Percentiles rank a stretch among this genome's conserved stretches.
phyloP scores from a whole-genome alignment of 345 rosid genomes.

The Microcos paniculata region DNA sequence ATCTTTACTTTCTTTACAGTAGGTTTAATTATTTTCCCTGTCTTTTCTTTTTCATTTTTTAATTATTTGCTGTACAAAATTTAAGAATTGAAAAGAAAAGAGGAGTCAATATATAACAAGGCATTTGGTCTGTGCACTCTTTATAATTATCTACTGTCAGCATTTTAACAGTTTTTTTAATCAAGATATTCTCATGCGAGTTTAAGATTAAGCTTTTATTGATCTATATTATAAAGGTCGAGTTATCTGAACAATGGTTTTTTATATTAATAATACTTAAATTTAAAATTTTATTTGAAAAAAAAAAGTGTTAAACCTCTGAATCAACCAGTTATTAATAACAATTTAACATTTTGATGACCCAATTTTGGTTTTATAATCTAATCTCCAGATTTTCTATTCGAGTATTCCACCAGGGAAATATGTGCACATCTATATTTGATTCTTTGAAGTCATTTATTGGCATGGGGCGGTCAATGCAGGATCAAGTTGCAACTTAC shows the following conservation, averaged over 20 bases:
- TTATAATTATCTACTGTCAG: not conserved
- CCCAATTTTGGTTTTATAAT: not conserved
- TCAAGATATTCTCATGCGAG: no score
- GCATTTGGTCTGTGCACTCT: not conserved
- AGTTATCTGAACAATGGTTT: no score
- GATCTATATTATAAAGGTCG: no score
- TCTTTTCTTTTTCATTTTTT: no score
- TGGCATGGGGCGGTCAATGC: not conserved
- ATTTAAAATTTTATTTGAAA: no score
- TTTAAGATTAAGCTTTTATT: no score
- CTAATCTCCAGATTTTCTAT: no score
- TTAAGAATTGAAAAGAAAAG: not conserved
- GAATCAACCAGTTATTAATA: no score
- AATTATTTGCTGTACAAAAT: not conserved
- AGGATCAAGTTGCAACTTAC: not conserved
- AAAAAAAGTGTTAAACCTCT: no score
- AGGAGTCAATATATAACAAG: not conserved
- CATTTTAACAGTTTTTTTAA: no score
- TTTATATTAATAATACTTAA: no score
- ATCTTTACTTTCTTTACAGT: not conserved
- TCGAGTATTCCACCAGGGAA: not conserved
- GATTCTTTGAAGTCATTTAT: not conserved
- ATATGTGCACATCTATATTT: not conserved
- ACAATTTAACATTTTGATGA: not conserved
- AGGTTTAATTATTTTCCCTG: not conserved